Percentiles rank a stretch among this genome's conserved stretches.
Conservation (phyloP, 2,329 filamentous ascomycete genomes). For the Alternaria brassicicola region DNA sequence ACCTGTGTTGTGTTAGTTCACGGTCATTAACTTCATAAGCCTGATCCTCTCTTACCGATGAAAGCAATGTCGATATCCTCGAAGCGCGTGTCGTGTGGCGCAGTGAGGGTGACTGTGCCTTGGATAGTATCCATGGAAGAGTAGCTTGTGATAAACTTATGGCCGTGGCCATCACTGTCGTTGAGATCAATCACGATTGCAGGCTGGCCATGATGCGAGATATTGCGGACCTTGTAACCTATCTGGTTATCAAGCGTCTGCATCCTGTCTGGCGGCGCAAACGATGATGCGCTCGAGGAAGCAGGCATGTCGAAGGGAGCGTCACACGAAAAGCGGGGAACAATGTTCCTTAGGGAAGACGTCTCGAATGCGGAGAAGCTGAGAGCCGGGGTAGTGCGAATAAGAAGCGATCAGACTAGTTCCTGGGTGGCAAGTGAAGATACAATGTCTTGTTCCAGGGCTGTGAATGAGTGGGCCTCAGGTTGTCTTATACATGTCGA, state of each 20-base stretch:
- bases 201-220: conserved; percentile 46
- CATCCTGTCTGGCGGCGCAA: conserved; percentile 35
- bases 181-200: conserved; percentile 52
- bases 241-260: conserved; percentile 42
- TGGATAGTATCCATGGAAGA: conserved; percentile 65
- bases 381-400: conserved; percentile 9
- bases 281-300: conserved; percentile 24
- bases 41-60: conserved; percentile 52
- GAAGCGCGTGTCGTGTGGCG: conserved; percentile 60
- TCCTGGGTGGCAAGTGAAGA: conserved; percentile 14
- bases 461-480: conserved; percentile 5
- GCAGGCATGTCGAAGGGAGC: conserved; percentile 28
- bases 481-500: conserved; percentile 26
- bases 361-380: conserved; percentile 30
- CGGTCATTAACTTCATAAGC: neutral
- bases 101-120: conserved; percentile 59
- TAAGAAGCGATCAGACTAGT: neutral
- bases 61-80: conserved; percentile 65
- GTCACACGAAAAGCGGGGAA: conserved; percentile 14
- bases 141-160: conserved; percentile 54
- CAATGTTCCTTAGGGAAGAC: conserved; percentile 14
- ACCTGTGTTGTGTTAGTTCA: conserved; percentile 47
- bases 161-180: conserved; percentile 38
- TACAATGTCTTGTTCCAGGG: conserved; percentile 1
- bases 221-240: conserved; percentile 42